Percentiles rank a stretch among this genome's conserved stretches.
phyloP scores from a whole-genome alignment of 2,329 filamentous ascomycete species.

The Botrytis deweyae region DNA sequence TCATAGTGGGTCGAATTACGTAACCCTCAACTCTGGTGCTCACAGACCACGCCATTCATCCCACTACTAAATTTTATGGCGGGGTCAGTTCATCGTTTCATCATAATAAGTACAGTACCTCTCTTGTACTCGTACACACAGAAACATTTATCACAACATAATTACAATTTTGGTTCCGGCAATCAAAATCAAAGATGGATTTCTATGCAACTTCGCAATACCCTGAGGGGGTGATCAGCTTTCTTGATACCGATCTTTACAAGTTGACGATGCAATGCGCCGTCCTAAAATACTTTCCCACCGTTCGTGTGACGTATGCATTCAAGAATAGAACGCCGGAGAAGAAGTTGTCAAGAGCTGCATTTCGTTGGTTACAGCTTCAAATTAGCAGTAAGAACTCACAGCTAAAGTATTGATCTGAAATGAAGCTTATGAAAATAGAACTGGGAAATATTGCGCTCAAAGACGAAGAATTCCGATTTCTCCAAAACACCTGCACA shows the following conservation, averaged over 20 bases:
- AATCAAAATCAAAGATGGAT: slow-evolving; percentile 60
- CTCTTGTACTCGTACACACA: background rate
- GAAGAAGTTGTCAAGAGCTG: slow-evolving; percentile 82
- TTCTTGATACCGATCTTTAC: slow-evolving; percentile 77
- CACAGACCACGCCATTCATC: background rate
- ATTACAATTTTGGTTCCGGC: slow-evolving; percentile 32
- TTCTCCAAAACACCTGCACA: slow-evolving; percentile 73
- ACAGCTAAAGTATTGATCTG: background rate
- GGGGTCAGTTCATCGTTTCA: background rate
- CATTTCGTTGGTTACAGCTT: slow-evolving; percentile 79
- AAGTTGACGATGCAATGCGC: slow-evolving; percentile 99
- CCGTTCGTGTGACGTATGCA: slow-evolving; percentile 80
- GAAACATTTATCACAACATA: slow-evolving; percentile 42
- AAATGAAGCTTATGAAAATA: slow-evolving; percentile 42
- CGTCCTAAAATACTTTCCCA: slow-evolving; percentile 86
- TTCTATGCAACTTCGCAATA: slow-evolving; percentile 66
- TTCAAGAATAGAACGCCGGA: slow-evolving; percentile 95
- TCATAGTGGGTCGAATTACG: background rate
- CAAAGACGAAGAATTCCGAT: slow-evolving; percentile 75
- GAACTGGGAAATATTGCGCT: slow-evolving; percentile 81
- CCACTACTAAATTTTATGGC: background rate
- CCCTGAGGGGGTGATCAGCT: slow-evolving; percentile 76
- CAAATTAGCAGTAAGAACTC: slow-evolving; percentile 71
- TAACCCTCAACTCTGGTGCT: background rate
- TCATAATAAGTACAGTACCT: background rate